Evolutionary conservation across 208 protist species (phyloP).

Genomic region (Crithidia brevicula): DNA sequence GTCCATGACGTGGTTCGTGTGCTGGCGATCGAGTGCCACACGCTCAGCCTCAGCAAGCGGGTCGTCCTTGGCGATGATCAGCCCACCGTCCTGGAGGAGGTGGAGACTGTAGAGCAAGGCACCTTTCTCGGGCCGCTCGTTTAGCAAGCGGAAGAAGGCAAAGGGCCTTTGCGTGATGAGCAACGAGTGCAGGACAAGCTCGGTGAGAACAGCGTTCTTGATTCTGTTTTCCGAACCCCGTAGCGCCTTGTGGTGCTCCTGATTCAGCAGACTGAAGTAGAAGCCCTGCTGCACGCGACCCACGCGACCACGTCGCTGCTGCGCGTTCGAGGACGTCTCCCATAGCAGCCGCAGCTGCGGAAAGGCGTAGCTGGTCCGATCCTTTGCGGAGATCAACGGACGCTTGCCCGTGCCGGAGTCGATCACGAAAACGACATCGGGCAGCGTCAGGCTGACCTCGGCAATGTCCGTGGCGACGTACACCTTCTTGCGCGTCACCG

Average conservation of each 20-base stretch:
- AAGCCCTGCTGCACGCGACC: slow-evolving; percentile 90
- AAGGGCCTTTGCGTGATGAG: slow-evolving; percentile 68
- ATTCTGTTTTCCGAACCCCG: slow-evolving; percentile 49
- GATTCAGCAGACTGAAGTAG: slow-evolving; percentile 78
- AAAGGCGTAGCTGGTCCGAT: slow-evolving; percentile 65
- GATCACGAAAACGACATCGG: slow-evolving; percentile 96
- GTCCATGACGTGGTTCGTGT: slow-evolving; percentile 34
- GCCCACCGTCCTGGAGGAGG: slow-evolving; percentile 69
- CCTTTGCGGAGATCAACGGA: slow-evolving; percentile 56
- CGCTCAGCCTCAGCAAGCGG: slow-evolving; percentile 40
- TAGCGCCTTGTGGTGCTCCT: slow-evolving; percentile 44
- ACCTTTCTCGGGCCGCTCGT: slow-evolving; percentile 58
- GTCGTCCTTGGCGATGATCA: slow-evolving; percentile 53
- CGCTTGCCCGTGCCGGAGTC: slow-evolving; percentile 91
- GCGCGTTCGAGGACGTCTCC: slow-evolving; percentile 61
- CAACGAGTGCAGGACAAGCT: slow-evolving; percentile 80
- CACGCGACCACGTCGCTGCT: slow-evolving; percentile 79
- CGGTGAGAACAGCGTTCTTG: slow-evolving; percentile 68
- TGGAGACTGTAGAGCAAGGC: slow-evolving; percentile 63
- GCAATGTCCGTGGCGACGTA: slow-evolving; percentile 97
- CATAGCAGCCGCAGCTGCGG: slow-evolving; percentile 82
- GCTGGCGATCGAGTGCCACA: slow-evolving; percentile 28
- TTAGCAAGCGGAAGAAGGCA: slow-evolving; percentile 70
- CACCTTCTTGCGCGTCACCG: slow-evolving; percentile 90
- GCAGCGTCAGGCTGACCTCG: slow-evolving; percentile 96